Evolutionary conservation across 441 rosid genomes (phyloP), one percentile per base, ranked within the genome.

Genomic region (Populus hybrid): DNA sequence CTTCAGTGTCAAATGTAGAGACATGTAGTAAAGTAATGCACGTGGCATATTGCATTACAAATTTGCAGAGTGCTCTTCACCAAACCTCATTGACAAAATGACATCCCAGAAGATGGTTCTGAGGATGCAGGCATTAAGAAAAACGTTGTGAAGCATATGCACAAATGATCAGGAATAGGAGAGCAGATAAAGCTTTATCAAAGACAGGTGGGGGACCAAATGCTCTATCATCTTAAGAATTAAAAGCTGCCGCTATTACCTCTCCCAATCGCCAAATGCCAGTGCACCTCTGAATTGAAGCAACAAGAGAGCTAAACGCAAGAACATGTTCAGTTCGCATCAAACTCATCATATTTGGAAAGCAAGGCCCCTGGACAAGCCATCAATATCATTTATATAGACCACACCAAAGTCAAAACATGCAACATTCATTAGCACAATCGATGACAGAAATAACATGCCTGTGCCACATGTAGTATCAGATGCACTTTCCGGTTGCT

Each of bases 211-310:
- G 42, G n/a, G 24, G 50, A 10, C 34, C 30, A 46, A 30, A 53
- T 40, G 14, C 5, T 24, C 28, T 26, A 0, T 26, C 36, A 53
- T 74, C 35, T 68, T 61, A 71, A 73, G 66, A 69, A 26, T 80
- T 30, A 34, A 67, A 71, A 68, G 20, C 16, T 28, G 42, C 11
- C 24, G n/a, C 32, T 53, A 46, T 71, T 84, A 95, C 98, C 94
- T 95, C 98, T 86, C 90, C 90, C 72, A 95, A 84, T 83, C 99
- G 87, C 91, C 96, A 91, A 72, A 93, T 89, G 76, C 98, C 97
- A 38, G 87, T 82, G 81, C 93, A 89, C 83, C 99, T 91, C 87
- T 84, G 94, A 84, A 91, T 80, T 81, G 93, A 89, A 83, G 97
- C 90, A 72, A 90, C 76, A 80, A 95, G 91, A 76, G 87, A 85